Evolutionary conservation across 495 filamentous ascomycete species (phyloP), one percentile per base, ranked within the genome.

Genomic region (Lepidopterella palustris): DNA sequence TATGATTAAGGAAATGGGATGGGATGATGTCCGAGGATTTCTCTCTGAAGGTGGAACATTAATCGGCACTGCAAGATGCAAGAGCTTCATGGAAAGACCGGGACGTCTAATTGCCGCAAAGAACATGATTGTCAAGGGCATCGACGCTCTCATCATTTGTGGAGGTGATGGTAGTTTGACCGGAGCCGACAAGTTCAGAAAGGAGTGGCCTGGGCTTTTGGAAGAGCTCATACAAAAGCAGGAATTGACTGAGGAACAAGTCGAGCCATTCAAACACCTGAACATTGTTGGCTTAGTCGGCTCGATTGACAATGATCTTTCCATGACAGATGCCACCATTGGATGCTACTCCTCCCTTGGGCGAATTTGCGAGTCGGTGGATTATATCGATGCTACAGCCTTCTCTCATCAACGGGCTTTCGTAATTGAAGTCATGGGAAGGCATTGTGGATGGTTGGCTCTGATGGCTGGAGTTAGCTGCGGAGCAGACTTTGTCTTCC

Each of bases 391-490:
- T 72, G 90, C 93, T 29, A 99, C 95, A 1, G 95, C 95, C 5
- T 89, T 85, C 35, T 96, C 90, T n/a, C 95, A 97, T 74, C 95
- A 96, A 57, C 79, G 95, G 64, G 95, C 95, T 39, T 99, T 99
- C 72, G 92, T 99, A 27, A 87, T 99, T 65, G 95, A 97, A 72
- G 95, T 97, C 49, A 99, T 99, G 95, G 95, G 95, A n/a, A 83
- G 95, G 57, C 92, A 97, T 74, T 99, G 95, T 68, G 95, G 95
- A 40, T 99, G 95, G 95, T 77, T 99, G 52, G 95, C 93, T 45
- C 78, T 99, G 47, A 97, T 97, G 91, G 87, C 95, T 11, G 93
- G 91, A 59, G 90, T 97, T 53, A 91, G 89, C 59, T 95, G 90
- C 2, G 95, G 93, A 26, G 92, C 95, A 4, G 95, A 99, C 73